phyloP scores from a whole-genome alignment of 192 early-diverging fungal species.

The Piromyces finnis region DNA sequence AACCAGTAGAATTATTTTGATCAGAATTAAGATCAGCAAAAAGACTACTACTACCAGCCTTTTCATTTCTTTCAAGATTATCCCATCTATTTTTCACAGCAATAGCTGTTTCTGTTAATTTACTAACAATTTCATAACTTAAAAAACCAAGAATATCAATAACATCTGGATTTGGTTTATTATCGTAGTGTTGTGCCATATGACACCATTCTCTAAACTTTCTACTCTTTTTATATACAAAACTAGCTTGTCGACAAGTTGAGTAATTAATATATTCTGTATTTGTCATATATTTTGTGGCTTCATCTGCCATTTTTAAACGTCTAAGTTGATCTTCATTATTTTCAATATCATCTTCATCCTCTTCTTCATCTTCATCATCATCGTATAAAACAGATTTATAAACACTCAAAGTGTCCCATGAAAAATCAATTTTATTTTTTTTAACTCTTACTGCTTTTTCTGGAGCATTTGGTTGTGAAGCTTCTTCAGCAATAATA shows the following conservation, averaged over 20 bases:
- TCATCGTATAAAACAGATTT: constrained; percentile 54
- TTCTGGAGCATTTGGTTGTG: background rate
- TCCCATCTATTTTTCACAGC: constrained; percentile 25
- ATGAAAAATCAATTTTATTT: constrained; percentile 72
- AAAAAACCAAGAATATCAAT: constrained; percentile 94
- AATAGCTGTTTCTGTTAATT: constrained; percentile 73
- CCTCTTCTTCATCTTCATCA: constrained; percentile 65
- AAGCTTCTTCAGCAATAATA: constrained; percentile 27
- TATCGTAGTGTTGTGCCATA: constrained; percentile 73
- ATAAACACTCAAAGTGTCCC: constrained; percentile 78
- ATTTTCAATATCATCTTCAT: constrained; percentile 71
- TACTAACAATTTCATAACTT: constrained; percentile 84
- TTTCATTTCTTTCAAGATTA: background rate
- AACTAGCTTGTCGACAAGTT: constrained; percentile 93
- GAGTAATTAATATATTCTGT: constrained; percentile 99
- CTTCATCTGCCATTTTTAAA: constrained; percentile 70
- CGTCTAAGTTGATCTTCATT: constrained; percentile 77
- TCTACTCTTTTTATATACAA: constrained; percentile 85
- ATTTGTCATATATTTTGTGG: constrained; percentile 84
- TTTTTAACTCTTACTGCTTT: constrained; percentile 10
- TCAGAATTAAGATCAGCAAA: background rate
- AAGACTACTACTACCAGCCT: background rate
- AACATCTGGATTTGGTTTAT: constrained; percentile 79
- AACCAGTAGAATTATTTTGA: background rate
- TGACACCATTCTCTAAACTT: constrained; percentile 90